Evolutionary conservation across 225 moss, liverwort and hornwort species (phyloP).

Genomic region (Polytrichum commune): DNA sequence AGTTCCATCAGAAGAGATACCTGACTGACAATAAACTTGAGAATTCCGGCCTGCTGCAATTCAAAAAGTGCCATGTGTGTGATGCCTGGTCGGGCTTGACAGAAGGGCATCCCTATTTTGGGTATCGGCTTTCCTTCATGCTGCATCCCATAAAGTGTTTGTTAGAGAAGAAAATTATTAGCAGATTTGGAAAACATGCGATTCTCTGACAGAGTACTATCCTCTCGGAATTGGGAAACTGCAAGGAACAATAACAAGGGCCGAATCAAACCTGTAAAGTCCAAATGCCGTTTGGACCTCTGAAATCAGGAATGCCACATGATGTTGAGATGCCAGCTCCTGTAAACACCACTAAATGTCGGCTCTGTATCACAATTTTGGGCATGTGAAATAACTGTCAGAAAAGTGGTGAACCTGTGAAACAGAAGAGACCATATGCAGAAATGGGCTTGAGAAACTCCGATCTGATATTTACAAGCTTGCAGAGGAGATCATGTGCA

Average conservation of each 20-base stretch:
- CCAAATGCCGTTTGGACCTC: slow-evolving; percentile 89
- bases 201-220: background rate
- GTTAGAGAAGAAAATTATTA: too few species aligned
- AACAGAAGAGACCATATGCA: too few species aligned
- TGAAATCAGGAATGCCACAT: slow-evolving; percentile 82
- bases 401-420: too few species aligned
- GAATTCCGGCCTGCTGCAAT: slow-evolving; percentile 72
- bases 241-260: background rate
- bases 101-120: slow-evolving; percentile 76
- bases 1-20: slow-evolving; percentile 17
- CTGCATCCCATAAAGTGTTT: slow-evolving; percentile 24
- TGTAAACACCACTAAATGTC: slow-evolving; percentile 82
- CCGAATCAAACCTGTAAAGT: slow-evolving; percentile 63
- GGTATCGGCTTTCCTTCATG: slow-evolving; percentile 85
- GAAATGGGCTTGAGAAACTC: too few species aligned
- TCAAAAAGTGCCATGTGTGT: slow-evolving; percentile 83
- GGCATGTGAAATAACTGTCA: too few species aligned
- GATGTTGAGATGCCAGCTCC: slow-evolving; percentile 91
- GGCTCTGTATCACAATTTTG: slow-evolving; percentile 47
- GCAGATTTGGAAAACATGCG: background rate
- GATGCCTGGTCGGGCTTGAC: slow-evolving; percentile 72
- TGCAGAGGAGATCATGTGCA: too few species aligned
- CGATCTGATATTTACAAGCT: too few species aligned
- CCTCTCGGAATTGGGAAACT: background rate
- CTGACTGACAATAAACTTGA: slow-evolving; percentile 78